Conservation (phyloP, 768 basidiomycete genomes). For the Agaricus blazei region DNA sequence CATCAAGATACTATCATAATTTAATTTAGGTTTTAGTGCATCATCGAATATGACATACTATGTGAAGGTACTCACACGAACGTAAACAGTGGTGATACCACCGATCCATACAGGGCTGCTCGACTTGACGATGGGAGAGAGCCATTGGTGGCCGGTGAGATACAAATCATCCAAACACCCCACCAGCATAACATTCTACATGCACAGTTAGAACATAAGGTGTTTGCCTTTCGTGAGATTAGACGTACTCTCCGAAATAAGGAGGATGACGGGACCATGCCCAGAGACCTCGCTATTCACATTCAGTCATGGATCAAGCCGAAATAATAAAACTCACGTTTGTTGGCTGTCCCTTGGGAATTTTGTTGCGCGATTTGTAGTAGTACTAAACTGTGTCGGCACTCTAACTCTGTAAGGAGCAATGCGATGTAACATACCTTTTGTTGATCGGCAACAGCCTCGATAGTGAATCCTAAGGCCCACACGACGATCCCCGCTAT, state of each 20-base stretch:
- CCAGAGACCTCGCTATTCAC: slow-evolving; percentile 44
- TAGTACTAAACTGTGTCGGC: slow-evolving; percentile 30
- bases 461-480: slow-evolving; percentile 51
- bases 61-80: slow-evolving; percentile 38
- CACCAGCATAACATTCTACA: slow-evolving; percentile 58
- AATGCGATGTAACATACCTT: slow-evolving; percentile 33
- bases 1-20: slow-evolving; percentile 29
- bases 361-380: slow-evolving; percentile 44
- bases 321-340: slow-evolving; percentile 25
- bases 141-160: slow-evolving; percentile 53
- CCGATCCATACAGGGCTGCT: slow-evolving; percentile 54
- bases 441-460: slow-evolving; percentile 52
- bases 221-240: neutral
- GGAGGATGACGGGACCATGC: slow-evolving; percentile 60
- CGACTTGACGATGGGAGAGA: slow-evolving; percentile 33
- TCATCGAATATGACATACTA: neutral
- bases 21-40: neutral
- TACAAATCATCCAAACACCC: slow-evolving; percentile 57
- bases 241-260: slow-evolving; percentile 64
- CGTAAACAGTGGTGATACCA: slow-evolving; percentile 63
- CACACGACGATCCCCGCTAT: slow-evolving; percentile 61
- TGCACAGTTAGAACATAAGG: neutral
- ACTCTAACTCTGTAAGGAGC: neutral
- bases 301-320: neutral
- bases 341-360: slow-evolving; percentile 44